Evolutionary conservation across 495 filamentous ascomycete genomes (phyloP), one percentile per base, ranked within the genome.

Genomic region (Xylaria nigripes): DNA sequence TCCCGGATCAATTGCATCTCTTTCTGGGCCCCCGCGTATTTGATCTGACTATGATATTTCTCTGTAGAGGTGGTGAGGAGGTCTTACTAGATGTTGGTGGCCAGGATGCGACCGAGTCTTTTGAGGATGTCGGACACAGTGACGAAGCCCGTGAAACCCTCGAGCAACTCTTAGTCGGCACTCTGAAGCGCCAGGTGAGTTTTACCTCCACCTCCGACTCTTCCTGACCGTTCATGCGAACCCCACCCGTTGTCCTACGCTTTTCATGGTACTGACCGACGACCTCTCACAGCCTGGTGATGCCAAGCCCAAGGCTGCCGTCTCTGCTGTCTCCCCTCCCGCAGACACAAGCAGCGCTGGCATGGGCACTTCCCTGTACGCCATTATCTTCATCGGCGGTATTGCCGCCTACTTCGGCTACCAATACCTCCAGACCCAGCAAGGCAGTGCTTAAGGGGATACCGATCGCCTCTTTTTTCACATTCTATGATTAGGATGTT

Each of bases 71-170:
- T 77, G 93, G 93, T 73, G 94, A 97, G 74, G 94, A 99, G 79
- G 93, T 97, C 61, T 76, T 99, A 27, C 82, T 97, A 61, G 94
- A 99, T 67, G 91, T 97, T 59, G 93, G 78, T 64, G 93, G 93
- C 66, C 90, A 95, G 74, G 93, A 99, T 74, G 87, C 90, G 62
- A 95, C 93, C 63, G 94, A 97, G 73, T 90, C 93, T 52, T 99
- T 99, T 70, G 93, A 99, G 77, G 94, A 99, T 73, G 94, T 99
- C 69, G 94, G 94, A 57, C 94, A 99, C 85, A 93, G 87, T 70
- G 94, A 99, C 70, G 94, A 99, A 78, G 94, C 94, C 55, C 86
- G 94, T 48, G 90, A 96, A 77, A 90, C 96, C 65, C 83, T 99
- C 16, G 80, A 85, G 22, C 82, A 84, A 58, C 75, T 96, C 57